Percentiles rank a stretch among this genome's conserved stretches.
Conservation (phyloP, 352 stramenopile genomes). For the Pythium scleroteichum region DNA sequence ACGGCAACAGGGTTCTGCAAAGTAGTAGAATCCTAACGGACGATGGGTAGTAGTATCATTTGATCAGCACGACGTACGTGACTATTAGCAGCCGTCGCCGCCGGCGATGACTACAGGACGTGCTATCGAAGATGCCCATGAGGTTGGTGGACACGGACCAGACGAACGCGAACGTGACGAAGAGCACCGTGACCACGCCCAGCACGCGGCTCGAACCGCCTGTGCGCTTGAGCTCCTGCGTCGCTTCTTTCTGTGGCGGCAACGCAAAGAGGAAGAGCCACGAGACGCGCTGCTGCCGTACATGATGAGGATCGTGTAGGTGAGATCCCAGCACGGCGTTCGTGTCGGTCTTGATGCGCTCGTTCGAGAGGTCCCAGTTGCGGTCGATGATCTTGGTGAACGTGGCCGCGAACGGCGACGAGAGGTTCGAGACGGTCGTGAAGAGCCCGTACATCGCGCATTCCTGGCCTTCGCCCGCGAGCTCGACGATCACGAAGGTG, state of each 20-base stretch:
- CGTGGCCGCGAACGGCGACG: slow-evolving; percentile 35
- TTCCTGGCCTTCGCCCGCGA: slow-evolving; percentile 42
- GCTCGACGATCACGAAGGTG: slow-evolving; percentile 30
- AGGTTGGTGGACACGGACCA: slow-evolving; percentile 39
- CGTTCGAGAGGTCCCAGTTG: slow-evolving; percentile 34
- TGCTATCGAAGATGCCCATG: slow-evolving; percentile 42
- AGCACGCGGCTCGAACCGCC: slow-evolving; percentile 30
- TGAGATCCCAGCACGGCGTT: slow-evolving; percentile 33
- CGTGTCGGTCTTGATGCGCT: slow-evolving; percentile 33
- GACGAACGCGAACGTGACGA: slow-evolving; percentile 31
- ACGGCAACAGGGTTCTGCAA: slow-evolving; percentile 16
- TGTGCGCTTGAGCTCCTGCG: slow-evolving; percentile 32
- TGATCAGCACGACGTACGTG: too few species aligned
- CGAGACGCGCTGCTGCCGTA: slow-evolving; percentile 28
- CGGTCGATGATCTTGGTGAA: slow-evolving; percentile 34
- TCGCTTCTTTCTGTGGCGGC: slow-evolving; percentile 35
- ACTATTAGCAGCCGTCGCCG: slow-evolving; percentile 34
- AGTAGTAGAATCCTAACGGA: too few species aligned
- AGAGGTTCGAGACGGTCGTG: slow-evolving; percentile 41
- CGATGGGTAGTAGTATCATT: too few species aligned
- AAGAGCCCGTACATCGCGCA: slow-evolving; percentile 42
- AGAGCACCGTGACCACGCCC: slow-evolving; percentile 28
- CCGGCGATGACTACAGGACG: slow-evolving; percentile 40
- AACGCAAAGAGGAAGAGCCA: slow-evolving; percentile 33
- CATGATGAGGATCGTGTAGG: slow-evolving; percentile 37